phyloP scores from a whole-genome alignment of 164 flowering plant genomes.

The Berberis vulgaris region DNA sequence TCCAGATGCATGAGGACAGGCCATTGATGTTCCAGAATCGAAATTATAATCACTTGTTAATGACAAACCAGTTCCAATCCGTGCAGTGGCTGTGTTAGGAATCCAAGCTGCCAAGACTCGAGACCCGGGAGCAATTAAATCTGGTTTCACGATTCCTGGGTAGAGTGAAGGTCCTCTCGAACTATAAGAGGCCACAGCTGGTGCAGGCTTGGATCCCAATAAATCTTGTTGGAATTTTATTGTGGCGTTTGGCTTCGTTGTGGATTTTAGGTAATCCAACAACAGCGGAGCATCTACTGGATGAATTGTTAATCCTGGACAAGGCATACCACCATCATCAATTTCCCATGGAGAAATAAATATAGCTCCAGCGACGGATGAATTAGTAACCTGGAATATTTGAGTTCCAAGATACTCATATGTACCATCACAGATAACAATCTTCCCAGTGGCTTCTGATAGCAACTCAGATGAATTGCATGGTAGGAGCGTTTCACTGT shows the following conservation, averaged over 20 bases:
- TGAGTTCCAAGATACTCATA: not conserved
- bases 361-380: not conserved
- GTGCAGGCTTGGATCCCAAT: not conserved
- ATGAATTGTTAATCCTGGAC: not conserved
- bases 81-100: not conserved
- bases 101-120: slow-evolving; percentile 1
- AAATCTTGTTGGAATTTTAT: not conserved
- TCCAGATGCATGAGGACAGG: slow-evolving; percentile 1
- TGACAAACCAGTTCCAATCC: not conserved
- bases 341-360: not conserved
- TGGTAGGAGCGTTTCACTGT: not conserved
- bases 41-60: not conserved
- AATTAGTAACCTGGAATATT: not conserved
- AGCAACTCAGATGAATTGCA: slow-evolving; percentile 3
- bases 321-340: not conserved
- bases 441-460: not conserved
- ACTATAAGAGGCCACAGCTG: not conserved
- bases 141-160: not conserved
- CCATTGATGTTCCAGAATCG: not conserved
- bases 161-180: not conserved
- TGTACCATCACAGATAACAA: not conserved
- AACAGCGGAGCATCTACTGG: not conserved
- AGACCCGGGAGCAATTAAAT: not conserved
- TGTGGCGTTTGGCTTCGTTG: not conserved
- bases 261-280: not conserved